phyloP scores from a whole-genome alignment of 129 eudicot genomes.

The Saposhnikovia divaricata region DNA sequence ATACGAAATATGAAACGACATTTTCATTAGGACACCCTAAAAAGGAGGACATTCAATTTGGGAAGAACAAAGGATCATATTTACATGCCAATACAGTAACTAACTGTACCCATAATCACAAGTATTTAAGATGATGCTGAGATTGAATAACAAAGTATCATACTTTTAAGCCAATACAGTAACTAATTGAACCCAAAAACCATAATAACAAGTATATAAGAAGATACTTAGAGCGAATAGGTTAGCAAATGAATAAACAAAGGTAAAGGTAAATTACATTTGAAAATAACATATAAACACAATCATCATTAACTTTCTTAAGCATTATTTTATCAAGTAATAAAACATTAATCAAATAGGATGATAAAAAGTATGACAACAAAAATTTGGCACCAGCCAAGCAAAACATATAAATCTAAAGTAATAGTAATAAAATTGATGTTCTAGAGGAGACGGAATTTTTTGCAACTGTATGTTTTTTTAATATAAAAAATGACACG shows the following conservation, averaged over 20 bases:
- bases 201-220: not conserved
- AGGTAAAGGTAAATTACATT: too few species aligned
- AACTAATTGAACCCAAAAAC: not conserved
- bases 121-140: not conserved
- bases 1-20: not conserved
- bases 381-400: not conserved
- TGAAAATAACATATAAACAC: too few species aligned
- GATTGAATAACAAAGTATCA: not conserved
- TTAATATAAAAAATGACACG: not conserved
- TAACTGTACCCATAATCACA: not conserved
- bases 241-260: too few species aligned
- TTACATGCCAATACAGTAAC: not conserved
- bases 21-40: not conserved
- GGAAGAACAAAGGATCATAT: not conserved
- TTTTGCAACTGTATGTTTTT: not conserved
- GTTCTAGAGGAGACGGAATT: not conserved
- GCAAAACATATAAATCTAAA: not conserved
- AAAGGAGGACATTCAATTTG: not conserved
- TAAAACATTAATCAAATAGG: not conserved
- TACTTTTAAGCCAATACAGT: not conserved
- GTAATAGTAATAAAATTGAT: not conserved
- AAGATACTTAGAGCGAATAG: not conserved
- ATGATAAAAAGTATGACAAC: not conserved
- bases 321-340: not conserved
- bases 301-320: too few species aligned